These are phyloP conservation scores for Candida sp. DNA, from an alignment of 1,139 yeast genomes.

Conservation along the genomic window DNA sequence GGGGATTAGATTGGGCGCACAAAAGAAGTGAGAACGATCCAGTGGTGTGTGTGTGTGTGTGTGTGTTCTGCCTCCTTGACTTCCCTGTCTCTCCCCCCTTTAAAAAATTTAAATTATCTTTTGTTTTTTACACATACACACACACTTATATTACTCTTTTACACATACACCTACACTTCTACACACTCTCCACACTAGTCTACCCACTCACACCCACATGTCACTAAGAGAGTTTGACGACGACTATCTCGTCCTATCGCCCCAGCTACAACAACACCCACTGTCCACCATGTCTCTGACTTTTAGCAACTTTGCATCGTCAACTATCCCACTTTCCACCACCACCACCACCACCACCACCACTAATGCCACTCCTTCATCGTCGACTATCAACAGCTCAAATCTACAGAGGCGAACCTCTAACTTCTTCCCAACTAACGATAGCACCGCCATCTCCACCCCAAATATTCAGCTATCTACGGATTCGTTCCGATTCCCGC, in stretches of 20 bases:
- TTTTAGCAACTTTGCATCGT: not conserved
- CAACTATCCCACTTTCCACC: not conserved
- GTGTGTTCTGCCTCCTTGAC: too few species aligned
- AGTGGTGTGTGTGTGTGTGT: too few species aligned
- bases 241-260: not conserved
- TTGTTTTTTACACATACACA: not conserved
- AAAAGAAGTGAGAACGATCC: too few species aligned
- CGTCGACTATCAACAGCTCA: not conserved
- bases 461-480: constrained; percentile 2
- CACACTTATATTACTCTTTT: too few species aligned
- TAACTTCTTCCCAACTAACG: constrained; percentile 11
- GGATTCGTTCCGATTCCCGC: constrained; percentile 3
- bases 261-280: not conserved
- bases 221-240: constrained; percentile 1
- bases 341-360: not conserved
- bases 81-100: too few species aligned
- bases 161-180: too few species aligned
- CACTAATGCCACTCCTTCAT: not conserved
- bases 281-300: not conserved
- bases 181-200: not conserved
- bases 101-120: not conserved
- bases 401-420: constrained; percentile 9
- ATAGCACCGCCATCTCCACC: constrained; percentile 1
- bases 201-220: not conserved
- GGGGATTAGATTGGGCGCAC: too few species aligned